Conservation (phyloP, 169 alveolate species). For the Cryptosporidium viatorum region DNA sequence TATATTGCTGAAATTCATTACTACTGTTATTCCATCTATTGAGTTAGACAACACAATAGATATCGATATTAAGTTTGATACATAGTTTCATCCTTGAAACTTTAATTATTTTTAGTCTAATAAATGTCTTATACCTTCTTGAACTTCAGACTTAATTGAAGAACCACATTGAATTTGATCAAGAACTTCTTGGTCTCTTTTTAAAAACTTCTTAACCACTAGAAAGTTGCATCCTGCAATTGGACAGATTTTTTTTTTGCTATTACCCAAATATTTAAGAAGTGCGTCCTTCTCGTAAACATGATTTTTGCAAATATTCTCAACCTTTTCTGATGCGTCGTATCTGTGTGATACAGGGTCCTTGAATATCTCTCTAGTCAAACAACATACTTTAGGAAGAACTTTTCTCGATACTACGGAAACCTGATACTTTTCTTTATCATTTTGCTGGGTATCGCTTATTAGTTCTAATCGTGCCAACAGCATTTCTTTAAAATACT, state of each 20-base stretch:
- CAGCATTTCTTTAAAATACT: constrained; percentile 4
- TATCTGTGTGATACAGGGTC: constrained; percentile 68
- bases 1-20: constrained; percentile 84
- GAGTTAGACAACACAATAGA: constrained; percentile 88
- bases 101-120: not conserved
- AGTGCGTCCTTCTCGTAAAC: constrained; percentile 58
- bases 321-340: not conserved
- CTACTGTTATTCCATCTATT: constrained; percentile 89
- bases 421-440: constrained; percentile 10
- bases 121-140: not conserved
- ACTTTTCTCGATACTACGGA: constrained; percentile 33
- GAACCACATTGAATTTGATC: constrained; percentile 3
- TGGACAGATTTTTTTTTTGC: constrained; percentile 60
- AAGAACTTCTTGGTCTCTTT: constrained; percentile 35
- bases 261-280: constrained; percentile 42
- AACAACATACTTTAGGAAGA: constrained; percentile 50
- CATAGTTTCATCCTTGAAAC: constrained; percentile 1
- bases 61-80: constrained; percentile 61
- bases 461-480: not conserved
- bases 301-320: constrained; percentile 51
- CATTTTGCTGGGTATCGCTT: not conserved
- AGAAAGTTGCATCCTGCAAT: constrained; percentile 57
- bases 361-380: constrained; percentile 43
- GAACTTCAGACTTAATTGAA: not conserved
- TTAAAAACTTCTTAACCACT: constrained; percentile 10